phyloP scores from a whole-genome alignment of 73 alveolate genomes.

The Stentor coeruleus region DNA sequence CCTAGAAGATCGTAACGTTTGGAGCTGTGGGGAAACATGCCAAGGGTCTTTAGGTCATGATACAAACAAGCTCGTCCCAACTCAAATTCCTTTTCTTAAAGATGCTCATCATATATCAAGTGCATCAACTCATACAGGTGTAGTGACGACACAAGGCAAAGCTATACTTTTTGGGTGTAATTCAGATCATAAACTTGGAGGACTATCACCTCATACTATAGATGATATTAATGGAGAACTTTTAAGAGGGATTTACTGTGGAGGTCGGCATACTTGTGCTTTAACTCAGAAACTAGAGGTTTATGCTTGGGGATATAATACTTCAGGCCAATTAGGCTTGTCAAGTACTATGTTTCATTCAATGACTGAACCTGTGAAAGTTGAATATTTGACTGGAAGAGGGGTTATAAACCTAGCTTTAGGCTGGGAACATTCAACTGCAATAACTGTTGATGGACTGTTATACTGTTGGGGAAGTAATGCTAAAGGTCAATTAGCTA shows the following conservation, averaged over 20 bases:
- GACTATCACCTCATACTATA: neutral
- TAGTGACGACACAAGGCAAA: neutral
- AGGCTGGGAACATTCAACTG: constrained; percentile 25
- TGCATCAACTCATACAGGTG: neutral
- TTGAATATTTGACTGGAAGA: constrained; percentile 11
- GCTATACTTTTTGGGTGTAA: constrained; percentile 21
- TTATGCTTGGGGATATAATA: constrained; percentile 25
- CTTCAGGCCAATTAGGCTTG: constrained; percentile 26
- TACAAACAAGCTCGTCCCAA: neutral
- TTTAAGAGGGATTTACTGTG: constrained; percentile 24
- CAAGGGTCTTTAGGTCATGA: constrained; percentile 13
- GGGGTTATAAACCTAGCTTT: neutral
- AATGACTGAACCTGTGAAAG: constrained; percentile 25
- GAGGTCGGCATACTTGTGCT: constrained; percentile 28
- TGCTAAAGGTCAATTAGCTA: constrained; percentile 14
- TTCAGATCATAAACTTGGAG: constrained; percentile 20
- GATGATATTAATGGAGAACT: neutral
- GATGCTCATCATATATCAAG: neutral
- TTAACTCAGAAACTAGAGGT: constrained; percentile 10
- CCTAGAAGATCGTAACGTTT: constrained; percentile 7
- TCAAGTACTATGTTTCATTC: constrained; percentile 23
- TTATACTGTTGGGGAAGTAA: constrained; percentile 22
- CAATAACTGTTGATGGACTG: constrained; percentile 22
- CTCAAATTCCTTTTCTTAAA: constrained; percentile 16
- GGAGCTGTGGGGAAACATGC: constrained; percentile 15